Evolutionary conservation across 768 basidiomycete species (phyloP).

Genomic region (Tylopilus felleus): DNA sequence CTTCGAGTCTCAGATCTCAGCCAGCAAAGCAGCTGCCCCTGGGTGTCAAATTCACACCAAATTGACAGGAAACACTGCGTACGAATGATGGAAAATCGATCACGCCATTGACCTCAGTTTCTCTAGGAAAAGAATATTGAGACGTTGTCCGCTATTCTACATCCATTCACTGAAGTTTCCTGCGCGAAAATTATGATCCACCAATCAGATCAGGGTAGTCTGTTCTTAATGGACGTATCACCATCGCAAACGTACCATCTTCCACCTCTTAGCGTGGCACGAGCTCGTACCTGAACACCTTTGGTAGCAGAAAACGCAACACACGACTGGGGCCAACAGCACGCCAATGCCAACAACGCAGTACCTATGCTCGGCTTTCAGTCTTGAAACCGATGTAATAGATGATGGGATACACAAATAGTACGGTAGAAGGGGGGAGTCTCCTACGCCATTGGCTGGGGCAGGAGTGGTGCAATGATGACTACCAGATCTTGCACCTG

Average conservation of each 20-base stretch:
- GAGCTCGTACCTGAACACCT: conserved; percentile 46
- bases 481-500: conserved; percentile 30
- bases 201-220: background rate
- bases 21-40: too few species aligned
- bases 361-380: conserved; percentile 33
- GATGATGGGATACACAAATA: conserved; percentile 42
- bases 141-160: too few species aligned
- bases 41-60: too few species aligned
- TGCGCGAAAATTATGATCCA: conserved; percentile 2
- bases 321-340: conserved; percentile 39
- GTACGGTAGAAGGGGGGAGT: conserved; percentile 61
- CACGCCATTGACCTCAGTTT: too few species aligned
- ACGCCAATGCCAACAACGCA: conserved; percentile 51
- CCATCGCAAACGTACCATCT: conserved; percentile 53
- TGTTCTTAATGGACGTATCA: conserved; percentile 33
- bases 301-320: conserved; percentile 50
- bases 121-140: too few species aligned
- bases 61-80: too few species aligned
- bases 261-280: conserved; percentile 46
- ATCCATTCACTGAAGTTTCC: background rate
- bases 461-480: conserved; percentile 52
- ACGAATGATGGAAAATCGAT: too few species aligned
- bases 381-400: conserved; percentile 15
- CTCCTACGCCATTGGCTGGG: conserved; percentile 53
- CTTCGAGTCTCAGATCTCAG: too few species aligned